phyloP scores from a whole-genome alignment of 176 grass and related monocot genomes.

The Miscanthus lutarioriparius region DNA sequence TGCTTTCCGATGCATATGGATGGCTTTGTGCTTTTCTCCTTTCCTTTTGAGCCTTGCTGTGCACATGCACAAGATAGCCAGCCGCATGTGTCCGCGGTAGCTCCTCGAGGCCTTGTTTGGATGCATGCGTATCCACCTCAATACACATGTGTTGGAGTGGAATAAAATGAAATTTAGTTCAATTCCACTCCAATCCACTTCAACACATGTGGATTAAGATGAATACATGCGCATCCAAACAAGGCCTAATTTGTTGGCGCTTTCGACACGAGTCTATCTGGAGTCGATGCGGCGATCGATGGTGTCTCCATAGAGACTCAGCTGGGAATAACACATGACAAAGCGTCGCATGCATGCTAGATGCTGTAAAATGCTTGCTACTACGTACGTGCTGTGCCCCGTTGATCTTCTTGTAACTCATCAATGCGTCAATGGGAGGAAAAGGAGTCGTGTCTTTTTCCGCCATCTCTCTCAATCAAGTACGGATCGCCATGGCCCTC shows the following conservation, averaged over 20 bases:
- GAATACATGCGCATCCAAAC: too few species aligned
- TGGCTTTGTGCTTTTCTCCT: slow-evolving; percentile 14
- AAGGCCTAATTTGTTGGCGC: background rate
- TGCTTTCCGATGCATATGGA: background rate
- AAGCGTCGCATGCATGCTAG: background rate
- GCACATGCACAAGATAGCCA: background rate
- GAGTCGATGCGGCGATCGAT: background rate
- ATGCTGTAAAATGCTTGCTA: background rate
- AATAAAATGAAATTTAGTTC: too few species aligned
- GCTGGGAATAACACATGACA: background rate
- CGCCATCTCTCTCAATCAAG: background rate
- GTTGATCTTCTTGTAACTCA: background rate
- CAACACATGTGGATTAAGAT: too few species aligned
- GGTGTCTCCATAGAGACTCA: background rate
- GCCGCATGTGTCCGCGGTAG: background rate
- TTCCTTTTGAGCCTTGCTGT: background rate
- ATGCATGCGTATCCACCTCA: too few species aligned
- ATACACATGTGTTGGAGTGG: too few species aligned
- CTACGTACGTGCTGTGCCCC: background rate
- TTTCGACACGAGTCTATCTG: background rate
- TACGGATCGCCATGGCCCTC: background rate
- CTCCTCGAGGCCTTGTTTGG: too few species aligned
- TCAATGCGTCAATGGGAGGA: background rate
- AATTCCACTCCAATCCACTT: too few species aligned
- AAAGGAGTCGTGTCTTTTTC: background rate